A percentile compares a stretch with the other conserved stretches of the same genome.
Evolutionary conservation across 225 moss, liverwort and hornwort species (phyloP).

Genomic region (Antitrichia curtipendula): DNA sequence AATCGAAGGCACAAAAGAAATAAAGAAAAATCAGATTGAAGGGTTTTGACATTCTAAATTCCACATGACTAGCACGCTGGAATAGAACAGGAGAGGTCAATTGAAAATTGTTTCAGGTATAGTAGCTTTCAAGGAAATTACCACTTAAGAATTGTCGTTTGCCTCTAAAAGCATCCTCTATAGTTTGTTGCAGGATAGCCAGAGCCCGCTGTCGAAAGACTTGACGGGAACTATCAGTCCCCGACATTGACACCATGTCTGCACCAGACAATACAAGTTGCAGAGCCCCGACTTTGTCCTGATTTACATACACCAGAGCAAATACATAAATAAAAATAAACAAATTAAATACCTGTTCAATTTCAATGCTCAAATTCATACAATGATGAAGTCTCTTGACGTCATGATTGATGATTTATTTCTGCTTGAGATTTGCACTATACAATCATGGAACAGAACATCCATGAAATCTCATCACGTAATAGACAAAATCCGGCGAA

Average conservation of each 20-base stretch:
- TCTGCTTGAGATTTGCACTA: not conserved
- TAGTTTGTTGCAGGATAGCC: constrained; percentile 76
- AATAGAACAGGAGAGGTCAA: not conserved
- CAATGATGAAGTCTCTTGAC: not conserved
- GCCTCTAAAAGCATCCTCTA: constrained; percentile 93
- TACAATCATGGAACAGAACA: not conserved
- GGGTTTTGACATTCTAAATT: not conserved
- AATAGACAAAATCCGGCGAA: not conserved
- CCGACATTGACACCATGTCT: constrained; percentile 73
- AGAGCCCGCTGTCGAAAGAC: constrained; percentile 82
- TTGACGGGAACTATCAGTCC: constrained; percentile 79
- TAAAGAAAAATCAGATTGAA: not conserved
- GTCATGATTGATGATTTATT: not conserved
- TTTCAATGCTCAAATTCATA: not conserved
- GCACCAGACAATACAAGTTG: constrained; percentile 76
- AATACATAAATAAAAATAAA: not conserved
- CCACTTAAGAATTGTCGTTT: constrained; percentile 99
- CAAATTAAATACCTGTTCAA: not conserved
- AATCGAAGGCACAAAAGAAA: not conserved
- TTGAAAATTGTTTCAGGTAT: not conserved
- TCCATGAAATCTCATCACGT: not conserved
- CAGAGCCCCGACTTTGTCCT: constrained; percentile 72
- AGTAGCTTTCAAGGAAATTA: constrained; percentile 5
- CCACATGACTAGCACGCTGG: not conserved
- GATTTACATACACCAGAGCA: constrained; percentile 27